A percentile compares a stretch with the other conserved stretches of the same genome.
phyloP scores from a whole-genome alignment of 139 green algal genomes.

The Eudorina sp. region DNA sequence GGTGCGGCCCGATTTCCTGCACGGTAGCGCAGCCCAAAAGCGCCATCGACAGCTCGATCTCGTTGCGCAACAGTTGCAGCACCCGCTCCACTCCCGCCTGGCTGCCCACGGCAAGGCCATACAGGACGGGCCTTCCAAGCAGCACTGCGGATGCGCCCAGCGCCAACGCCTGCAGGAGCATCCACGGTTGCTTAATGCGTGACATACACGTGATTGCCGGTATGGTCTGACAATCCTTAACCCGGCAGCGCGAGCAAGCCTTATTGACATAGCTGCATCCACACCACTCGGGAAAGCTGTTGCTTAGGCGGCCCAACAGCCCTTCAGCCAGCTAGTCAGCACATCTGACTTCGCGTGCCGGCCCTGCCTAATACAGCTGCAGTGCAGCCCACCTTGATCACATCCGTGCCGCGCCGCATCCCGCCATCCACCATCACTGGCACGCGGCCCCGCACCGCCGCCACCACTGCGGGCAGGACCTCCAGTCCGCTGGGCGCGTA shows the following conservation, averaged over 20 bases:
- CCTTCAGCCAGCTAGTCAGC: too few relatives aligned
- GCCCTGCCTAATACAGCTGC: too few relatives aligned
- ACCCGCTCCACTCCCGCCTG: slow-evolving; percentile 75
- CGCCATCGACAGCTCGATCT: slow-evolving; percentile 80
- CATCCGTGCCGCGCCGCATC: slow-evolving; percentile 92
- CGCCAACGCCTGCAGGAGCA: slow-evolving; percentile 86
- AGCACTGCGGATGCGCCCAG: slow-evolving; percentile 91
- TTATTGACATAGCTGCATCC: too few relatives aligned
- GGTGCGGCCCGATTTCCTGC: slow-evolving; percentile 58
- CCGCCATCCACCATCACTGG: slow-evolving; percentile 91
- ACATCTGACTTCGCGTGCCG: too few relatives aligned
- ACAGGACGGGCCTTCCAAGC: slow-evolving; percentile 93
- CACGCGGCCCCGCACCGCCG: slow-evolving; percentile 75
- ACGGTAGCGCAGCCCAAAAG: slow-evolving; percentile 69
- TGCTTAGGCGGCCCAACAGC: too few relatives aligned
- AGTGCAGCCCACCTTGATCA: slow-evolving; percentile 88
- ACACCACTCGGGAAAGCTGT: too few relatives aligned
- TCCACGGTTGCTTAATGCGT: not conserved
- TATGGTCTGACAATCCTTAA: too few relatives aligned
- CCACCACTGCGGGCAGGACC: slow-evolving; percentile 78
- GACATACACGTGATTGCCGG: not conserved
- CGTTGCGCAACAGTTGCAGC: slow-evolving; percentile 66
- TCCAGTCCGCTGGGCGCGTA: slow-evolving; percentile 81
- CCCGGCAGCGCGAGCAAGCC: too few relatives aligned
- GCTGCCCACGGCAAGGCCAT: slow-evolving; percentile 87